Base-by-base conservation (phyloP, 805 yeast species). In the Zygotorulaspora chibaensis region DNA sequence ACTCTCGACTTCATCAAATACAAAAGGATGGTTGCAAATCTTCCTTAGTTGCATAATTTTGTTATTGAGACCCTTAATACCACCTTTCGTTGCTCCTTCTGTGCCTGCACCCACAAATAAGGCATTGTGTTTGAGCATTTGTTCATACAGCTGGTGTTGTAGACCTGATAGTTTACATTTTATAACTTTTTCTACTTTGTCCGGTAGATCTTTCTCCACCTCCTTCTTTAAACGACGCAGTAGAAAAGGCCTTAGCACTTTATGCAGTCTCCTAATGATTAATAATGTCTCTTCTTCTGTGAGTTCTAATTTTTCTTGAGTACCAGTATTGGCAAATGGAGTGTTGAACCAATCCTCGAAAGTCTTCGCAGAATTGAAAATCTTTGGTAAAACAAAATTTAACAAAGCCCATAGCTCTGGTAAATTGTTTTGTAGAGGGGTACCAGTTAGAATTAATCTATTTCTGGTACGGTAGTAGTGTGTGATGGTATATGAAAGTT, bases 281-380 rank as follows among this genome's bases (percentile, higher is more conserved):
- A 86, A 76, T 48, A 86, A 71, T 28, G 87, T 80, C 66, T 86
- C 95, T 82, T 86, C 95, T 76, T 86, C 95, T 0, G 88, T 81
- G 52, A 86, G 72, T 51, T 82, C 93, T 42, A 86, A 74, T 63
- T 83, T 83, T 56, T 86, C 95, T 63, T 84, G 91, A 12, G 81
- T 73, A 47, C 95, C 95, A 13, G 93, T 81, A 53, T 84, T 85
- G 3, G 90, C 91, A 68, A 86, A 86, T 5, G 95, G 95, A 0
- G 95, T 86, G 59, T 86, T 86, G 62, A 86, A 86, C 95, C 95
- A 86, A 61, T 86, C 95, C 60, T 86, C 93, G 60, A 86, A 86
- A 7, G 91, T 82, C 59, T 86, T 84, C 9, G 84, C 93, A 29
- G 93, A 85, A 59, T 85, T 86, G 74, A 86, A 86, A 63, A 86